Base-by-base conservation (phyloP, 441 rosid species). In the Pelargonium fulgidum region DNA sequence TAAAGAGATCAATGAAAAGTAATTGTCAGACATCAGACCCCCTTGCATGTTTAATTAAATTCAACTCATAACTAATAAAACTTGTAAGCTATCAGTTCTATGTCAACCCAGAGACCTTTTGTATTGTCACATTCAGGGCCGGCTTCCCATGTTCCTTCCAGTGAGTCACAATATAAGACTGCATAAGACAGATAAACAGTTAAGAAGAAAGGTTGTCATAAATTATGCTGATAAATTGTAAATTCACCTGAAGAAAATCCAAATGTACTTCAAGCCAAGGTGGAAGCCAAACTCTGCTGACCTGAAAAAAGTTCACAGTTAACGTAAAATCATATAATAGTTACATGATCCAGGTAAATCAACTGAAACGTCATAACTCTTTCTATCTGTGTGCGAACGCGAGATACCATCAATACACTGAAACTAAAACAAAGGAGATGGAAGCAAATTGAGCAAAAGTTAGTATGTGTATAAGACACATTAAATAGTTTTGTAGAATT, bases 111-210 rank as follows among this genome's bases (percentile, higher is more conserved):
- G 12, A 65, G 26, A 82, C 86, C 86, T 76, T 73, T 66, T 66
- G 59, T 68, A 80, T 70, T 56, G 77, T 65, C 11, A 74, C 58
- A 67, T 72, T 72, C 63, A 80, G 70, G 66, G 70, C 73, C 19
- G 83, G 82, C 59, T 64, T 70, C 47, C 74, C 70, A 68, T 70
- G 77, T 52, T 80, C 77, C 67, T 76, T 75, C 86, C 86, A 82
- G 58, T 36, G 58, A 61, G 75, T 70, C 67, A 17, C 20, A 7
- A 68, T 16, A 67, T 68, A 75, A 13, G 79, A 81, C 82, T 82
- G 76, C 72, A 73, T 36, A 62, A 10, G 36, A 2, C 52, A 41
- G 36, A 71, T 20, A 52, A 16, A 20, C 22, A 39, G 14, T 68
- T 68, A 72, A n/a, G n/a, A 4, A 42, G 63, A 59, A 75, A 70